Evolutionary conservation across 352 stramenopile species (phyloP).

Genomic region (Pythium brachiatum): DNA sequence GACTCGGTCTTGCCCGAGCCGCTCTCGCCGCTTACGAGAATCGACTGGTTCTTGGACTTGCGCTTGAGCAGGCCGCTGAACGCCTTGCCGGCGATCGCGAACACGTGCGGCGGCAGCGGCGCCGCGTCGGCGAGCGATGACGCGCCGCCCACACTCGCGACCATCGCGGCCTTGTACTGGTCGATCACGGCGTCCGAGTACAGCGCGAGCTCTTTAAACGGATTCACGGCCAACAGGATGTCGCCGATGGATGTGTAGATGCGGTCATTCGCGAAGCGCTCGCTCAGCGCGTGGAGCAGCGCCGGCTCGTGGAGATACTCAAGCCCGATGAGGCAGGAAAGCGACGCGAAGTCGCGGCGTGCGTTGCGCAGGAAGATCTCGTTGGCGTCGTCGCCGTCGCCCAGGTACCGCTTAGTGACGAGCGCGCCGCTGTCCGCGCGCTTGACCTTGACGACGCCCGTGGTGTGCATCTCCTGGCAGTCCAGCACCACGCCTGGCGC

Average conservation of each 20-base stretch:
- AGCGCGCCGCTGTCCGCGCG: slow-evolving; percentile 40
- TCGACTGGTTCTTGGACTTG: slow-evolving; percentile 84
- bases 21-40: slow-evolving; percentile 92
- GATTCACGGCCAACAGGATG: slow-evolving; percentile 84
- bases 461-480: slow-evolving; percentile 41
- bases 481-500: slow-evolving; percentile 62
- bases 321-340: slow-evolving; percentile 72
- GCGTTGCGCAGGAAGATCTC: slow-evolving; percentile 75
- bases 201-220: slow-evolving; percentile 69
- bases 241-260: slow-evolving; percentile 89
- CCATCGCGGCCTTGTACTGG: slow-evolving; percentile 60
- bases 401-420: slow-evolving; percentile 35
- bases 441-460: slow-evolving; percentile 46
- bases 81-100: slow-evolving; percentile 86
- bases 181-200: slow-evolving; percentile 63
- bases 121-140: slow-evolving; percentile 7
- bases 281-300: slow-evolving; percentile 73
- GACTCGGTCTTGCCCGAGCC: slow-evolving; percentile 95
- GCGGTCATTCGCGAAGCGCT: slow-evolving; percentile 67
- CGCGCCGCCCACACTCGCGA: slow-evolving; percentile 10
- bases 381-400: slow-evolving; percentile 34
- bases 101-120: slow-evolving; percentile 79
- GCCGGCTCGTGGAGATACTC: slow-evolving; percentile 84
- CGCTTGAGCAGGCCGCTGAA: slow-evolving; percentile 70
- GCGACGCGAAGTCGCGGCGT: slow-evolving; percentile 41